Evolutionary conservation across 2,329 filamentous ascomycete species (phyloP).

Genomic region (Fusarium udum): DNA sequence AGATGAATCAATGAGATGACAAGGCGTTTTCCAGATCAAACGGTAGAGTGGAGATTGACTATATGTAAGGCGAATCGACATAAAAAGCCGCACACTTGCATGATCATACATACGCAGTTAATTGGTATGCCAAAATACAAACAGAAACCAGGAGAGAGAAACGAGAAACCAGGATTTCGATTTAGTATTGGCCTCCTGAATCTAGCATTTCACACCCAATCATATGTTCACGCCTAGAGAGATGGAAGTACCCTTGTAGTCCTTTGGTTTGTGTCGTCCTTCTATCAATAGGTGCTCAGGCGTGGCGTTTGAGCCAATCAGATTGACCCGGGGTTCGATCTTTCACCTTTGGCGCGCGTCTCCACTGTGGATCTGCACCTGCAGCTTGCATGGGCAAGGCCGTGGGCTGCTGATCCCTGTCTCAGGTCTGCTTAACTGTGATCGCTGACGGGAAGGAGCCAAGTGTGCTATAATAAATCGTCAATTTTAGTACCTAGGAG

Average conservation of each 20-base stretch:
- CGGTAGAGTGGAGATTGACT: background rate
- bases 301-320: background rate
- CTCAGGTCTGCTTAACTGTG: background rate
- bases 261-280: background rate
- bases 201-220: background rate
- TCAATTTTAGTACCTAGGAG: background rate
- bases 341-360: constrained; percentile 35
- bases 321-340: background rate
- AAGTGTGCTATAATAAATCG: background rate
- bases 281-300: background rate
- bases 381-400: constrained; percentile 26
- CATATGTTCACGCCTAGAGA: background rate
- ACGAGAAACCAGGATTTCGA: background rate
- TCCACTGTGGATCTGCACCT: constrained; percentile 35
- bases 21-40: constrained; percentile 11
- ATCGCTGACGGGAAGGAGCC: constrained; percentile 31
- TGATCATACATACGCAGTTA: background rate
- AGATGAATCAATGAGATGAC: constrained; percentile 1
- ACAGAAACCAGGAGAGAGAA: background rate
- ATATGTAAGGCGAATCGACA: constrained; percentile 1
- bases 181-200: background rate
- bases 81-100: background rate
- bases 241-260: background rate
- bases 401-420: constrained; percentile 33
- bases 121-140: background rate